phyloP scores from a whole-genome alignment of 768 basidiomycete genomes.

The Leucogyrophana mollusca region DNA sequence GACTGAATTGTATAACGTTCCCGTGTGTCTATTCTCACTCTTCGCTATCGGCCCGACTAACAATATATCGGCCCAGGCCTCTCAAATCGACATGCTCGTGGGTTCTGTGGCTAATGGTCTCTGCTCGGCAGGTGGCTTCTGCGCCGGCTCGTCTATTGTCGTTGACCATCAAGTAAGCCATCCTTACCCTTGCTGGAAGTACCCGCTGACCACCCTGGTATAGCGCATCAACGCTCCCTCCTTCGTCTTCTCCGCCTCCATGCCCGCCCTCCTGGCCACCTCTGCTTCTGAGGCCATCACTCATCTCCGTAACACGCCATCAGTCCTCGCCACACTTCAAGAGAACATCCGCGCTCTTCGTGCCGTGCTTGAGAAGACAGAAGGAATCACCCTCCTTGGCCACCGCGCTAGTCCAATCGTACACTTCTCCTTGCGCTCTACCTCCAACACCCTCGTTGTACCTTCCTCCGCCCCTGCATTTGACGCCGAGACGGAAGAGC shows the following conservation, averaged over 20 bases:
- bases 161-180: slow-evolving; percentile 81
- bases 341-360: slow-evolving; percentile 81
- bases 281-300: slow-evolving; percentile 85
- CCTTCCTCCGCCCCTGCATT: slow-evolving; percentile 33
- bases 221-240: slow-evolving; percentile 95
- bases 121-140: slow-evolving; percentile 89
- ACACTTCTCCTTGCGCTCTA: slow-evolving; percentile 66
- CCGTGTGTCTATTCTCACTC: slow-evolving; percentile 49
- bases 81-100: slow-evolving; percentile 92
- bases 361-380: slow-evolving; percentile 76
- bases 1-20: slow-evolving; percentile 92
- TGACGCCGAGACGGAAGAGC: slow-evolving; percentile 71
- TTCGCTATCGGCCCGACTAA: background rate
- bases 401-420: slow-evolving; percentile 86
- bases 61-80: slow-evolving; percentile 47
- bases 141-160: slow-evolving; percentile 81
- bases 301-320: slow-evolving; percentile 72
- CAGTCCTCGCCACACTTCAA: slow-evolving; percentile 72
- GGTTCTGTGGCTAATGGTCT: slow-evolving; percentile 87
- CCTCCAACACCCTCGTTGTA: slow-evolving; percentile 17
- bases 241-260: slow-evolving; percentile 94
- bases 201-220: background rate
- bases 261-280: slow-evolving; percentile 88
- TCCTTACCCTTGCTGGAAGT: no score
- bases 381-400: slow-evolving; percentile 80